A percentile compares a stretch with the other conserved stretches of the same genome.
Conservation (phyloP, 2,329 filamentous ascomycete genomes). For the Aspergillus vadensis region DNA sequence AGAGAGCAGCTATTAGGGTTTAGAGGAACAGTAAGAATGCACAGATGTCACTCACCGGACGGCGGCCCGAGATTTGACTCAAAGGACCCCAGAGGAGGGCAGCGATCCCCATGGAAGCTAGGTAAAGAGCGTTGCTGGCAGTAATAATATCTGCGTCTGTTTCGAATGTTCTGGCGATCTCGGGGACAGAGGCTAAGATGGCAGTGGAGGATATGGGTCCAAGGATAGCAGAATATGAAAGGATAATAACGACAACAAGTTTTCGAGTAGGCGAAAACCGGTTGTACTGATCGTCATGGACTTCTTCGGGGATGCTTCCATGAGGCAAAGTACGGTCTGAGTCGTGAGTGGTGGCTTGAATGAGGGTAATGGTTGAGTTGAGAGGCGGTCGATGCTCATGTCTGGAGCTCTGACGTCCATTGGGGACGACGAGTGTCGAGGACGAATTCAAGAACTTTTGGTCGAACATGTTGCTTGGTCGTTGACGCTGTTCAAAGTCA, state of each 20-base stretch:
- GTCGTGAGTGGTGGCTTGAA: conserved; percentile 34
- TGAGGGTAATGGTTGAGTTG: conserved; percentile 29
- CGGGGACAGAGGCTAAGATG: conserved; percentile 71
- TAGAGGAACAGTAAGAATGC: neutral
- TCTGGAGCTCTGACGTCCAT: conserved; percentile 10
- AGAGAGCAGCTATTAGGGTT: neutral
- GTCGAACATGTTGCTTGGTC: conserved; percentile 12
- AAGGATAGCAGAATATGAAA: conserved; percentile 75
- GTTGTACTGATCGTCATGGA: conserved; percentile 62
- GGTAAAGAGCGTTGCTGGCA: conserved; percentile 72
- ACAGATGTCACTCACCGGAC: conserved; percentile 49
- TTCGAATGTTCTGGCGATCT: conserved; percentile 66
- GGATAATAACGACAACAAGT: conserved; percentile 64
- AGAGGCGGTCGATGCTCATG: conserved; percentile 19
- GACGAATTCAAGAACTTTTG: conserved; percentile 15
- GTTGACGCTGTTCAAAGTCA: too few relatives aligned
- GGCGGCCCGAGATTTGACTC: conserved; percentile 65
- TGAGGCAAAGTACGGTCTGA: conserved; percentile 36
- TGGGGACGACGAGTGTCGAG: conserved; percentile 15
- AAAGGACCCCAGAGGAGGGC: conserved; percentile 73
- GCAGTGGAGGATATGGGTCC: conserved; percentile 75
- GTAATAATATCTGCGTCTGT: conserved; percentile 72
- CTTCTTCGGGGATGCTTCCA: conserved; percentile 40
- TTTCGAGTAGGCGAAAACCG: conserved; percentile 65
- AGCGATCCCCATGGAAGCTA: conserved; percentile 71